Percentiles rank a stretch among this genome's conserved stretches.
Conservation (phyloP, 768 basidiomycete genomes). For the Coprinellus micaceus region DNA sequence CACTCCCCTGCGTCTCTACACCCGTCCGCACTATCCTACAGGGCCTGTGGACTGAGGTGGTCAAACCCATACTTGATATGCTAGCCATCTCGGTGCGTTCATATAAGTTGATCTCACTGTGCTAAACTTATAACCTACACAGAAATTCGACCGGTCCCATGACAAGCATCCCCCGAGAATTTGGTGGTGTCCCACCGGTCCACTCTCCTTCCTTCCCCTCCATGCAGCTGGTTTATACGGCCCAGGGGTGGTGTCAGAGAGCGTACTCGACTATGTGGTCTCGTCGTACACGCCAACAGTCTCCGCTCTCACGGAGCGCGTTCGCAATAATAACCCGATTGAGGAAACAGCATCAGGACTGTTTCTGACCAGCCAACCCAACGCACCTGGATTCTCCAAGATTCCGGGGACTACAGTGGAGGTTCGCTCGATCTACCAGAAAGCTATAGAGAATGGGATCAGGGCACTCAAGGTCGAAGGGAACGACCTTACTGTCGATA, state of each 20-base stretch:
- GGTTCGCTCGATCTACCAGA: background rate
- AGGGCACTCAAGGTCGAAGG: background rate
- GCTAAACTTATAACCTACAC: no score
- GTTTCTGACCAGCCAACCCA: conserved; percentile 15
- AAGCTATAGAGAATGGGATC: background rate
- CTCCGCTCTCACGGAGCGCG: conserved; percentile 7
- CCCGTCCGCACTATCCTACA: no score
- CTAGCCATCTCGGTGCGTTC: conserved; percentile 6
- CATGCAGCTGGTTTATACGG: conserved; percentile 12
- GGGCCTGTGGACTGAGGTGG: no score
- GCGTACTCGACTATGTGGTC: conserved; percentile 13
- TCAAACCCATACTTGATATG: background rate
- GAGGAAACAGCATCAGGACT: background rate
- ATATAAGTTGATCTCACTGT: background rate
- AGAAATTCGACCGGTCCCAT: background rate
- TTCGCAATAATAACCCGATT: background rate
- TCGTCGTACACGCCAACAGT: conserved; percentile 21
- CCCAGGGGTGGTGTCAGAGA: background rate
- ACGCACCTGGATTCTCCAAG: background rate
- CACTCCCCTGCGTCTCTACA: no score
- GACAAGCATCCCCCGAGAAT: background rate
- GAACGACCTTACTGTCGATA: background rate
- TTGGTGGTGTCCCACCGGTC: conserved; percentile 12
- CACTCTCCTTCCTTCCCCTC: conserved; percentile 9
- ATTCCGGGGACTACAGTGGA: conserved; percentile 15